A percentile compares a stretch with the other conserved stretches of the same genome.
Conservation (phyloP, 176 grass and related monocot species). For the Cymbopogon citratus region DNA sequence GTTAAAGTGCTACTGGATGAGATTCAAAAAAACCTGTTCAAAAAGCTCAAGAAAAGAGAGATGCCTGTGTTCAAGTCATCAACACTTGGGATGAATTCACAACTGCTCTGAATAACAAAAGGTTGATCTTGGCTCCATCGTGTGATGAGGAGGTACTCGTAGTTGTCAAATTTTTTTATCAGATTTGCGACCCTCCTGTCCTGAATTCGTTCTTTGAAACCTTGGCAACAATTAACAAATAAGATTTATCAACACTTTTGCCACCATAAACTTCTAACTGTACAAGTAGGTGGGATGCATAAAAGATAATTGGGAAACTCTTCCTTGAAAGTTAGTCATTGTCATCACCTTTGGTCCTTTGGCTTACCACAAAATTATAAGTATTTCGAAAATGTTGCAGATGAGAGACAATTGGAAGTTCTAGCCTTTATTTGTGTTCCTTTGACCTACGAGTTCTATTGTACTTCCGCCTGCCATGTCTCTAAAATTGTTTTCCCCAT, state of each 20-base stretch:
- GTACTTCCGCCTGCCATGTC: background rate
- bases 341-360: background rate
- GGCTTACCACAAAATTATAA: background rate
- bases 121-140: constrained; percentile 77
- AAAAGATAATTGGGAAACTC: background rate
- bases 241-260: background rate
- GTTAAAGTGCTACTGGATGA: constrained; percentile 49
- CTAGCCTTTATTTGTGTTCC: background rate
- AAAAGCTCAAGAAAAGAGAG: constrained; percentile 81
- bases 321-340: background rate
- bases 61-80: constrained; percentile 65
- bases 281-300: background rate
- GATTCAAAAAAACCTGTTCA: constrained; percentile 73
- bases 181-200: background rate
- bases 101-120: constrained; percentile 57
- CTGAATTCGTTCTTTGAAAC: background rate
- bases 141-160: constrained; percentile 76
- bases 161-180: background rate
- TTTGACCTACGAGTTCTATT: background rate
- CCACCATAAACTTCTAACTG: background rate
- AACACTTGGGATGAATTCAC: constrained; percentile 85
- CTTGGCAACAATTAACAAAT: background rate
- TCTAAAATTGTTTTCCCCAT: background rate
- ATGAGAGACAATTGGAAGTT: background rate
- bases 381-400: background rate